Conservation (phyloP, 2,329 filamentous ascomycete species). For the Xylariaceae sp. region DNA sequence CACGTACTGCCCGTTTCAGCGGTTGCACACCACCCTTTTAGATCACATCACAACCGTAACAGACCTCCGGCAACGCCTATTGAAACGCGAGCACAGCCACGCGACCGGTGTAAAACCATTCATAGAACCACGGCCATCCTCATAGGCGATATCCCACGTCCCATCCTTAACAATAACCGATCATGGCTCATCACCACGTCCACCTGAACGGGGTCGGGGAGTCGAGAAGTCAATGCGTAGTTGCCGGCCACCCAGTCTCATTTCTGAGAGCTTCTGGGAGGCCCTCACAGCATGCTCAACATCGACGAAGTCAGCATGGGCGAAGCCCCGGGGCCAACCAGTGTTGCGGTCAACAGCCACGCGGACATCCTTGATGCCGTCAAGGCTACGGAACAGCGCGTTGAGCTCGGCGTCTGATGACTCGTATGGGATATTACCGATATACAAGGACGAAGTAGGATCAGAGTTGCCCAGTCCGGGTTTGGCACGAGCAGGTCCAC, state of each 20-base stretch:
- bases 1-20: not conserved
- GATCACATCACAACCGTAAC: not conserved
- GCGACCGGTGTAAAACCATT: constrained; percentile 1
- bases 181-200: not conserved
- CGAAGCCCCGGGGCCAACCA: constrained; percentile 77
- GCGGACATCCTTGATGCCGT: constrained; percentile 69
- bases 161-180: not conserved
- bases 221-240: constrained; percentile 62
- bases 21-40: not conserved
- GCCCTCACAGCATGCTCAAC: constrained; percentile 61
- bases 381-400: constrained; percentile 66
- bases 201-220: not conserved
- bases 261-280: constrained; percentile 50
- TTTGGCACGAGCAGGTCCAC: constrained; percentile 25
- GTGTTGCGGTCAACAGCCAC: constrained; percentile 78
- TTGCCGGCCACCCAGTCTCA: constrained; percentile 60
- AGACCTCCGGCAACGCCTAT: constrained; percentile 1
- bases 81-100: constrained; percentile 7
- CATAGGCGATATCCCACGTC: not conserved
- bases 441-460: constrained; percentile 66
- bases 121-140: constrained; percentile 5
- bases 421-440: constrained; percentile 84
- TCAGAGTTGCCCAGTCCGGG: constrained; percentile 11
- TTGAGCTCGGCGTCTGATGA: constrained; percentile 81
- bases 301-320: constrained; percentile 74